Base-by-base conservation (phyloP, 2,329 filamentous ascomycete genomes). In the Fusarium sororula region DNA sequence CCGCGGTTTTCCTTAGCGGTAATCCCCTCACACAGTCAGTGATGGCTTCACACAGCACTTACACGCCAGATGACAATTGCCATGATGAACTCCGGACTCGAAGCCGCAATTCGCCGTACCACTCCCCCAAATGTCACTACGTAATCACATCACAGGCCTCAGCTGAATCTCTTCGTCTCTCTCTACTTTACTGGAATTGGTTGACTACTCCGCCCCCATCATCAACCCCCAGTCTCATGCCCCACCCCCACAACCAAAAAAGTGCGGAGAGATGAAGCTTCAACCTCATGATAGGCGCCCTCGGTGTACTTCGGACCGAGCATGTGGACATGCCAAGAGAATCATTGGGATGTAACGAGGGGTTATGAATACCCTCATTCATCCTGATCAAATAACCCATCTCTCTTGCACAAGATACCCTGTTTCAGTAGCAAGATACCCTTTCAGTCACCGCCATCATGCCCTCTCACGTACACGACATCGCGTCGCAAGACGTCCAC, bases 401-500 rank as follows among this genome's bases (percentile, higher is more conserved):
- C n/a, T 38, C 28, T 48, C 28, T 35, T n/a, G 3, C 37, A 18
- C 35, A 37, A 18, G 35, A 37, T 42, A 37, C 37, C 30, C 13
- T 35, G 32, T 35, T 35, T 35, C 32, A 41, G 38, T 7, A 13
- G n/a, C 35, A 37, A 18, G 35, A 37, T 42, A 37, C 37, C 30
- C 13, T 42, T 50, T 12, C 56, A 39, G 22, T 12, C 30, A 39
- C 35, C n/a, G 28, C 20, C 70, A 75, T 30, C 57, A 81, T 81
- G 79, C 79, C 79, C 42, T 75, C 78, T 51, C 79, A 80, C 70
- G 74, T 85, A 51, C 80, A 87, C 70, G 85, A 85, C 57, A 81
- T 89, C 80, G 83, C 84, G 68, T 81, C 86, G 26, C 80, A 79
- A 70, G 83, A 87, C 63, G 81, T 89, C 68, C 86, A 89, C 78